Evolutionary conservation across 345 rosid genomes (phyloP).

Genomic region (Corchorus capsularis): DNA sequence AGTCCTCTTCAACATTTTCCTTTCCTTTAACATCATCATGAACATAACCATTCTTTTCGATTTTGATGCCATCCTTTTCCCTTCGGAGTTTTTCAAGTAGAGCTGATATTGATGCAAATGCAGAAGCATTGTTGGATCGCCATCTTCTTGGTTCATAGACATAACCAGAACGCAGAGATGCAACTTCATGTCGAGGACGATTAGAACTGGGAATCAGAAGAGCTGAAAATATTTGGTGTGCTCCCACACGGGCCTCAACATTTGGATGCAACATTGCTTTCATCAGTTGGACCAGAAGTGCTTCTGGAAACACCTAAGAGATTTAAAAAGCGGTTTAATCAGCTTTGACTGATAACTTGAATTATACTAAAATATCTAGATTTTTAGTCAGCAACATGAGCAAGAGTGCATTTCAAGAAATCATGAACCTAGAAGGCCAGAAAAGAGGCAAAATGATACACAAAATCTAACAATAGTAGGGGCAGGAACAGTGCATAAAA

Average conservation of each 20-base stretch:
- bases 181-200: constrained; percentile 50
- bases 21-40: constrained; percentile 54
- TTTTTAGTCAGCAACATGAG: neutral
- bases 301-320: constrained; percentile 76
- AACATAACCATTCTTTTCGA: constrained; percentile 43
- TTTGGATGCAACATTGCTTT: constrained; percentile 88
- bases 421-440: neutral
- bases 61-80: constrained; percentile 63
- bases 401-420: neutral
- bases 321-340: neutral
- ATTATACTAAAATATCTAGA: neutral
- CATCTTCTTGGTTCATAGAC: constrained; percentile 65
- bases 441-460: neutral
- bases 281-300: constrained; percentile 77
- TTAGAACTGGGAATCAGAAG: constrained; percentile 70
- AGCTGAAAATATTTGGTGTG: constrained; percentile 79
- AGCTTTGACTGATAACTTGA: constrained; percentile 10
- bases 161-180: constrained; percentile 57
- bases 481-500: neutral
- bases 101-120: constrained; percentile 70
- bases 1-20: constrained; percentile 43
- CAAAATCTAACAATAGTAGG: neutral
- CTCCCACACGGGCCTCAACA: constrained; percentile 81
- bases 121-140: constrained; percentile 64
- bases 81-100: constrained; percentile 84